phyloP scores from a whole-genome alignment of 106 monocot species.

The Phalaenopsis equestris region DNA sequence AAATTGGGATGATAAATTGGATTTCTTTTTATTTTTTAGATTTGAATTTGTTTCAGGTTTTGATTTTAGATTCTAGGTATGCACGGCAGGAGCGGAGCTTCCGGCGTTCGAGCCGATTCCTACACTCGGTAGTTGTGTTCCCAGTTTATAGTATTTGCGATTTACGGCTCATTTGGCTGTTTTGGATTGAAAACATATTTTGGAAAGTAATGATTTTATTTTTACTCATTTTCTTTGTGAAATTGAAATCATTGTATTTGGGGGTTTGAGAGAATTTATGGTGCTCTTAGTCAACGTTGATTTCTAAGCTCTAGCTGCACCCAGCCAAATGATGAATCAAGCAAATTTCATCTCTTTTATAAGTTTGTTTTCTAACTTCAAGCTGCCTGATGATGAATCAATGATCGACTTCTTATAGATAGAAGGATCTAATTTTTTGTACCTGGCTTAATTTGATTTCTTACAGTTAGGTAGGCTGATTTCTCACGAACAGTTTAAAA shows the following conservation, averaged over 20 bases:
- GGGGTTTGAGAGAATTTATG: background rate
- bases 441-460: background rate
- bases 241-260: background rate
- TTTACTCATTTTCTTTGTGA: background rate
- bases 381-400: background rate
- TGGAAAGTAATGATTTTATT: background rate
- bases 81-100: slow-evolving; percentile 62
- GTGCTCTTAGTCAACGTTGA: background rate
- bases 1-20: background rate
- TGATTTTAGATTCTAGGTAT: slow-evolving; percentile 48
- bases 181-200: background rate
- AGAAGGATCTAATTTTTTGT: background rate
- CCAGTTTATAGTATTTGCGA: background rate
- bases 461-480: background rate
- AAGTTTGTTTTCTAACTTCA: background rate
- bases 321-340: slow-evolving; percentile 16
- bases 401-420: background rate
- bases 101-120: slow-evolving; percentile 58
- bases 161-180: background rate
- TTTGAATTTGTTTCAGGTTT: background rate
- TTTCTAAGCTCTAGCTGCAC: background rate
- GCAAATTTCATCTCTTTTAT: background rate
- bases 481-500: background rate
- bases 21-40: background rate
- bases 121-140: slow-evolving; percentile 6